These are phyloP conservation scores for Zygotorulaspora florentina DNA, from an alignment of 805 yeast genomes.

Conservation along the genomic window DNA sequence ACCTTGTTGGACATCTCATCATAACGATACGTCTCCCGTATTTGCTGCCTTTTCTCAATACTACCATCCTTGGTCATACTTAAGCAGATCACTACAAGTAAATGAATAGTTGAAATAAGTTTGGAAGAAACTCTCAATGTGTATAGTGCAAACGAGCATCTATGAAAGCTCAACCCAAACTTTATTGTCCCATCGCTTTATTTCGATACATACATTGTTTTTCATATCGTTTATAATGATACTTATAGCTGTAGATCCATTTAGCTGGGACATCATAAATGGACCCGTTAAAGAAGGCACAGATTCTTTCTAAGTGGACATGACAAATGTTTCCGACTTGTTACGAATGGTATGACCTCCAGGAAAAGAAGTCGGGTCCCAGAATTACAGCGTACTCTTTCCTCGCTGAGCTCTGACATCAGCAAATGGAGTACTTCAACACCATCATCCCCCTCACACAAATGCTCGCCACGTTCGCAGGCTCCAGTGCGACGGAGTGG, in stretches of 20 bases:
- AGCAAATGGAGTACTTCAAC: conserved; percentile 20
- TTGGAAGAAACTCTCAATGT: too few relatives aligned
- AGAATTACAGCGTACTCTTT: conserved; percentile 18
- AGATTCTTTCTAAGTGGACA: not conserved
- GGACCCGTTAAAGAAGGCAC: too few relatives aligned
- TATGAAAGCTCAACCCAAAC: too few relatives aligned
- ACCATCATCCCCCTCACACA: conserved; percentile 19
- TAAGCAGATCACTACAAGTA: not conserved
- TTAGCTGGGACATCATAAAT: too few relatives aligned
- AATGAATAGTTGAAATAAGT: too few relatives aligned
- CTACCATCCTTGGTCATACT: conserved; percentile 15
- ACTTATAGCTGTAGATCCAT: not conserved
- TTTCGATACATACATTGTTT: too few relatives aligned
- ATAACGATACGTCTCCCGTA: conserved; percentile 46
- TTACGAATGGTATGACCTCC: conserved; percentile 5
- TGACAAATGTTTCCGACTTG: not conserved
- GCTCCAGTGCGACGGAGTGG: not conserved
- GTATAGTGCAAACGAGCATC: too few relatives aligned
- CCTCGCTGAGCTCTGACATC: conserved; percentile 26
- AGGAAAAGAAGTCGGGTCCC: conserved; percentile 8
- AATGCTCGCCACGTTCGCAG: not conserved
- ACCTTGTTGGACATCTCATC: conserved; percentile 80
- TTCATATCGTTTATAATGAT: too few relatives aligned
- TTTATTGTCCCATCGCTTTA: too few relatives aligned
- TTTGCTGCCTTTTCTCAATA: conserved; percentile 20